phyloP scores from a whole-genome alignment of 2,329 filamentous ascomycete genomes.

The Cadophora malorum region DNA sequence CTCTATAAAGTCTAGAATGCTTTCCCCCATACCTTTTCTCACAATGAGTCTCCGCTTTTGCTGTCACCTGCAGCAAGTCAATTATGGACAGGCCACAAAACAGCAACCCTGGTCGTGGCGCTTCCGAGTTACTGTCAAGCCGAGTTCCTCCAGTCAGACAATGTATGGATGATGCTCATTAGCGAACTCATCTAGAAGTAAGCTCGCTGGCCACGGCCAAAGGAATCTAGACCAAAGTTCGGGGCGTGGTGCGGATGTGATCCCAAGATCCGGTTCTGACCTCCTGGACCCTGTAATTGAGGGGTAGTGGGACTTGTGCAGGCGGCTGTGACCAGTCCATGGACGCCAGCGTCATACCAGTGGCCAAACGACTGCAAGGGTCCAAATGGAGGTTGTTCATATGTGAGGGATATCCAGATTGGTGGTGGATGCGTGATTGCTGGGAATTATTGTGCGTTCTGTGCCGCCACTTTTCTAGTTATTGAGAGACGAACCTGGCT shows the following conservation, averaged over 20 bases:
- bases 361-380: slow-evolving; percentile 1
- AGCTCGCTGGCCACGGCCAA: neutral
- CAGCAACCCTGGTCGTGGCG: neutral
- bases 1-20: neutral
- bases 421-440: neutral
- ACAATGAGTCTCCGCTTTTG: neutral
- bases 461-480: neutral
- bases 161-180: neutral
- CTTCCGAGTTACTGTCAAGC: neutral
- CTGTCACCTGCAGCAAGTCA: neutral
- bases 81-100: neutral
- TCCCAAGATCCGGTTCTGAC: slow-evolving; percentile 3
- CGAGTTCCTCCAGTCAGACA: neutral
- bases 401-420: slow-evolving; percentile 2
- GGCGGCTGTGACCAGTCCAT: neutral
- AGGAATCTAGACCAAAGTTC: neutral
- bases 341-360: neutral
- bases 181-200: neutral
- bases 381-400: neutral
- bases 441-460: neutral
- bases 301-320: slow-evolving; percentile 3
- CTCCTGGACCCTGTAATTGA: neutral
- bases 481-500: neutral
- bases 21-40: neutral
- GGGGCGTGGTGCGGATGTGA: slow-evolving; percentile 8